Evolutionary conservation across 163 green algal species (phyloP), one percentile per base, ranked within the genome.

Genomic region (Scenedesmus sp.): DNA sequence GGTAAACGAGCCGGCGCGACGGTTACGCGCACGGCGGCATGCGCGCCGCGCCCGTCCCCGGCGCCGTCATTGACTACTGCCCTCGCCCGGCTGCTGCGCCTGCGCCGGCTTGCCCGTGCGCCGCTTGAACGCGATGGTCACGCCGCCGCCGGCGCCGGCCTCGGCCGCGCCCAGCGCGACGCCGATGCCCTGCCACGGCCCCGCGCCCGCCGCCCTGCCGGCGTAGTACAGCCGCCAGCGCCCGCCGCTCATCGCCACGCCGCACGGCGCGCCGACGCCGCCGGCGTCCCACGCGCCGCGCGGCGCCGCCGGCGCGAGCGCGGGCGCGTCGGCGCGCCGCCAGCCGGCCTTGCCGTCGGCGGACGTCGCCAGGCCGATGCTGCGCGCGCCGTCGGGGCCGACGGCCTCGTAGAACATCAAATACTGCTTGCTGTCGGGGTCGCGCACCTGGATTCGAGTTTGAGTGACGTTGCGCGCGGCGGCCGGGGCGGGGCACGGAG

Each of bases 361-460:
- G 22, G 50, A 75, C 5, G 54, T 76, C 34, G 58, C 75, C 20
- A 81, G 22, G 51, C 91, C 87, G 31, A 98, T 96, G 77, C 71
- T 88, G 39, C 89, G 89, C 11, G n/a, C 70, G 76, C 88, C 87
- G 56, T 94, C 89, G 0, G 72, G 82, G 20, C 82, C 92, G 29
- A 98, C 90, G 1, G 80, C 93, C 75, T 97, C 91, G 75, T 98
- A 98, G 67, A 96, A 95, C 95, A 98, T 98, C 2, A 98, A 75
- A 82, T 91, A 98, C 64, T 91, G 86, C 44, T 78, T 67, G 77
- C 81, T 91, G 79, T 95, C 93, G 7, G 90, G 33, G 78, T 98
- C 93, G 5, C 83, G 83, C 53, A 92, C 75, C 83, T 81, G 74
- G 13, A n/a, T n/a, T n/a, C n/a, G n/a, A n/a, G n/a, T n/a, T n/a